Base-by-base conservation (phyloP, 257 asterid genomes). In the Solanum chiquidenum region DNA sequence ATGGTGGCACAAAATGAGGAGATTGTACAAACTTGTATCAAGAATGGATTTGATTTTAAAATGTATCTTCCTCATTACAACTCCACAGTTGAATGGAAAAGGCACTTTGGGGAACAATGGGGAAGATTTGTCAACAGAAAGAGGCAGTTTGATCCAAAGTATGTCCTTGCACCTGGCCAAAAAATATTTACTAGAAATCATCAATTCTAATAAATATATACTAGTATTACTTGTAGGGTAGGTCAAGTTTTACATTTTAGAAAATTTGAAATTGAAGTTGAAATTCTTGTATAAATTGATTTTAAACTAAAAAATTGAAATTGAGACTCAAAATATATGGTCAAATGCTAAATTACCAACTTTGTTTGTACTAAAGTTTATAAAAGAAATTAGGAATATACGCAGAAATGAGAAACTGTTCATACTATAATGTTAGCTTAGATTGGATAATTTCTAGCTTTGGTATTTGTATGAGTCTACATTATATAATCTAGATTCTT, bases 131-230 rank as follows among this genome's bases (percentile, higher is more conserved):
- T 90, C 29, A 94, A 94, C 11, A 93, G 96, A 62, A 96, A 95
- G 75, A 84, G 91, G 5, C 35, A 88, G 72, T 96, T 94, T 83
- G 98, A 96, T 93, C 98, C 98, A 12, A 92, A 90, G 96, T 98
- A 96, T 16, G 88, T 95, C 89, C 98, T 95, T 92, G 98, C 98
- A 6, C 99, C 99, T 84, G 98, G 99, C 2, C 99, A 96, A 89
- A 94, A 93, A 86, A 95, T 96, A 23, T 96, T 96, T 86, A 88
- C 93, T 9, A 94, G 98, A 89, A 94, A 93, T 87, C 91, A 90
- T 83, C 92, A 87, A 86, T 91, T 88, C 89, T 40, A 91, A 80
- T 80, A 80, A 80, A 27, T 25, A 46, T 77, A 49, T 49, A 13
- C 21, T 49, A 49, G 6, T 77, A 25, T 79, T 40, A 18, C 64